These are phyloP conservation scores for Phtheirospermum japonicum DNA, from an alignment of 257 asterid species.

Conservation along the genomic window DNA sequence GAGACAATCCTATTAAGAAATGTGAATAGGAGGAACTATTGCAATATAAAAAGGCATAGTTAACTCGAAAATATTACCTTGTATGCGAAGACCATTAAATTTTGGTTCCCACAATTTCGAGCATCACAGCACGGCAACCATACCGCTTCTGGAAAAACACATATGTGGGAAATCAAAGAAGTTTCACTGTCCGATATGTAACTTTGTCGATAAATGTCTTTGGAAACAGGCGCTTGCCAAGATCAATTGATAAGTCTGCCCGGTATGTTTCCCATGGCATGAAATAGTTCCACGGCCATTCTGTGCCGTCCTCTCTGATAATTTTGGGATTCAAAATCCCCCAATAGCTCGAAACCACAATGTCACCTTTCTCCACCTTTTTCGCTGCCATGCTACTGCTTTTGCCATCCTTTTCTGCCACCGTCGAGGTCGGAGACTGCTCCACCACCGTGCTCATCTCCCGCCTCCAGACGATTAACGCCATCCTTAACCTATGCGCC, in stretches of 20 bases:
- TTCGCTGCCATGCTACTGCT: constrained; percentile 28
- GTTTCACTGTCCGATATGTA: no score
- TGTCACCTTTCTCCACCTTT: constrained; percentile 36
- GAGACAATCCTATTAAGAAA: no score
- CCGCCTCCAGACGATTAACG: constrained; percentile 49
- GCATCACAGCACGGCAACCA: no score
- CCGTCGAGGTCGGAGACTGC: constrained; percentile 24
- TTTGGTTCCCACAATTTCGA: no score
- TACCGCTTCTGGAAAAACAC: no score
- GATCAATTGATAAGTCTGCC: constrained; percentile 68
- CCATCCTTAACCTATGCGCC: constrained; percentile 34
- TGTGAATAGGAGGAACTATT: no score
- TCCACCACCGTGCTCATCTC: constrained; percentile 52
- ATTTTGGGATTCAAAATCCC: constrained; percentile 61
- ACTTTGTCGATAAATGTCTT: constrained; percentile 58
- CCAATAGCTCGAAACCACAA: constrained; percentile 74
- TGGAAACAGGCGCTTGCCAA: constrained; percentile 77
- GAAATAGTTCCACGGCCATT: constrained; percentile 98
- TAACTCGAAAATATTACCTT: no score
- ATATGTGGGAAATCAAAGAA: no score
- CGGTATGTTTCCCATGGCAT: constrained; percentile 63
- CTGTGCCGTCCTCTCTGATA: constrained; percentile 71
- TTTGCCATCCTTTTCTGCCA: constrained; percentile 39
- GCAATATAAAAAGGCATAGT: no score
- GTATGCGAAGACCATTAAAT: no score